Conservation (phyloP, 441 rosid genomes). For the Aleurites moluccanus region DNA sequence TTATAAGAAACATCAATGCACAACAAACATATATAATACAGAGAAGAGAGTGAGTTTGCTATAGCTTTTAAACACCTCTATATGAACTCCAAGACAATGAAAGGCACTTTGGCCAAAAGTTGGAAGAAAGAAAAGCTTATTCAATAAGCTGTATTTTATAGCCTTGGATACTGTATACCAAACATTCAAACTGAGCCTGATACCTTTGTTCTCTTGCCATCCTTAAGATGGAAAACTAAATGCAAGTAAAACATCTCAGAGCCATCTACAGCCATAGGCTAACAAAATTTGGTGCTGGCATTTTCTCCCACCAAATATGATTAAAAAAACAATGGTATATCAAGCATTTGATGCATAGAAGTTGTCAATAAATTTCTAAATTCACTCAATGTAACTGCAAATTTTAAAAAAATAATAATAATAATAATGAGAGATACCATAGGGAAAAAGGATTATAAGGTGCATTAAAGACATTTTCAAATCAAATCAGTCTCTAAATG, state of each 20-base stretch:
- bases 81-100: too few species aligned
- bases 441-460: background rate
- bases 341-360: background rate
- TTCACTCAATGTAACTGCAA: background rate
- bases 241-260: background rate
- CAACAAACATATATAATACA: background rate
- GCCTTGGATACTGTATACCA: too few species aligned
- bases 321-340: background rate
- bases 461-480: background rate
- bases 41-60: background rate
- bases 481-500: background rate
- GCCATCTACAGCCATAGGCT: background rate
- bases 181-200: too few species aligned
- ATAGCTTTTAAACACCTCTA: too few species aligned
- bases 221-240: background rate
- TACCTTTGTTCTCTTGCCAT: background rate
- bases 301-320: background rate
- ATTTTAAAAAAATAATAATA: background rate
- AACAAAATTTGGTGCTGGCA: background rate
- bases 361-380: background rate
- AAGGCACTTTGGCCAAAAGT: too few species aligned
- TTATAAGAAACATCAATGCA: background rate
- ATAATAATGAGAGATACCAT: background rate
- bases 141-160: too few species aligned
- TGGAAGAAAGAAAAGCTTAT: too few species aligned